Evolutionary conservation across 306 rosid species (phyloP).

Genomic region (Mucuna pruriens): DNA sequence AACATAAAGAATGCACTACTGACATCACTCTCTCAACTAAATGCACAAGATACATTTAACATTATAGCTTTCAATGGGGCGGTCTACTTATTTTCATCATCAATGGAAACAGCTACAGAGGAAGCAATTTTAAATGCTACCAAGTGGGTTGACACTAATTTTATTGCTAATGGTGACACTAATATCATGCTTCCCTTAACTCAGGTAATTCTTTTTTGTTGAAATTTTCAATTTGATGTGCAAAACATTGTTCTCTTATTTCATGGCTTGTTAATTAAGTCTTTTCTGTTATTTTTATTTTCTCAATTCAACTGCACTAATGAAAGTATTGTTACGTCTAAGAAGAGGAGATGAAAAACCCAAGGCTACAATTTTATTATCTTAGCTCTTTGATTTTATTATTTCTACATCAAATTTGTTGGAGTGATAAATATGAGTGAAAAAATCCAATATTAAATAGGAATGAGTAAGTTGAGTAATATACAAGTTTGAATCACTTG

Average conservation of each 20-base stretch:
- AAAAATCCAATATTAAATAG: background rate
- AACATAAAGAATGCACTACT: slow-evolving; percentile 67
- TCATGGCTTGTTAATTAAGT: slow-evolving; percentile 4
- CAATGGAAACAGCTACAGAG: slow-evolving; percentile 70
- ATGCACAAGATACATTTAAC: slow-evolving; percentile 75
- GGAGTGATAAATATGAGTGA: background rate
- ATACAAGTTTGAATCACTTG: too few species aligned
- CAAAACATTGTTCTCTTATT: slow-evolving; percentile 28
- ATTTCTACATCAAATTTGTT: slow-evolving; percentile 8
- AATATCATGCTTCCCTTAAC: slow-evolving; percentile 80
- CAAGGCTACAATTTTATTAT: slow-evolving; percentile 2
- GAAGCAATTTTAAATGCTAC: slow-evolving; percentile 67
- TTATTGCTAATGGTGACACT: slow-evolving; percentile 75
- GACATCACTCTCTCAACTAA: slow-evolving; percentile 70
- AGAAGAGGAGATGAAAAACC: slow-evolving; percentile 10
- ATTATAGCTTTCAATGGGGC: slow-evolving; percentile 74
- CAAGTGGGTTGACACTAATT: slow-evolving; percentile 60
- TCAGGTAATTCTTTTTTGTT: slow-evolving; percentile 55
- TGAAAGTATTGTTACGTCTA: slow-evolving; percentile 4
- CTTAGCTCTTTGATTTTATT: slow-evolving; percentile 18
- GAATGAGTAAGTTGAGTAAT: background rate
- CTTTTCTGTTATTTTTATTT: slow-evolving; percentile 14
- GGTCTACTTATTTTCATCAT: slow-evolving; percentile 58
- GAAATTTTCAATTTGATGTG: slow-evolving; percentile 20
- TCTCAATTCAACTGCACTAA: slow-evolving; percentile 18